Conservation (phyloP, 192 early-diverging fungal species). For the Backusella morwellensis region DNA sequence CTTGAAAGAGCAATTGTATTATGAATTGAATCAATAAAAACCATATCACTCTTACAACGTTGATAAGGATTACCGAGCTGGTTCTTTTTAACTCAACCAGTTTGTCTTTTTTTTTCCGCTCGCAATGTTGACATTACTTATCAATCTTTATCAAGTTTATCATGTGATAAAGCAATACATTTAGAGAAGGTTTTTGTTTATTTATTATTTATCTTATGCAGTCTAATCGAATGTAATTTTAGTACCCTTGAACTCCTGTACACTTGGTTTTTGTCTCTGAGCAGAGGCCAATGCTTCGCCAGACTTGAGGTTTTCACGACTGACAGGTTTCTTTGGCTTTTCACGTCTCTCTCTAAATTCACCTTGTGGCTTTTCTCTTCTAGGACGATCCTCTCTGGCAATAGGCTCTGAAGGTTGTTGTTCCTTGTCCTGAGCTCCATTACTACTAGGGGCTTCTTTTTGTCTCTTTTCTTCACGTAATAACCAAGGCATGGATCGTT, state of each 20-base stretch:
- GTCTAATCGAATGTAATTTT: slow-evolving; percentile 62
- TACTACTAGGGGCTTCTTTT: slow-evolving; percentile 8
- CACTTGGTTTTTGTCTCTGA: slow-evolving; percentile 39
- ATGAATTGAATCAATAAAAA: no score
- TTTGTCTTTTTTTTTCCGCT: no score
- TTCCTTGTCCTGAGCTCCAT: background rate
- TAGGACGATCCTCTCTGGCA: slow-evolving; percentile 17
- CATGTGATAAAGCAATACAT: background rate
- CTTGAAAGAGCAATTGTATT: no score
- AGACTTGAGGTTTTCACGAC: slow-evolving; percentile 40
- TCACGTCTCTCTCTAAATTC: slow-evolving; percentile 18
- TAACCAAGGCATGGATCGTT: slow-evolving; percentile 64
- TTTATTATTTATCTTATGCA: slow-evolving; percentile 10
- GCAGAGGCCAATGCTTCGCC: slow-evolving; percentile 45
- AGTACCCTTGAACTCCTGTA: slow-evolving; percentile 63
- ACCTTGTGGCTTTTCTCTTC: slow-evolving; percentile 21
- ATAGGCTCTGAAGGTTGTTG: slow-evolving; percentile 18
- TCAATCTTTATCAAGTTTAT: no score
- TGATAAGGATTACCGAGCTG: no score
- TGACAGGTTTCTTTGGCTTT: slow-evolving; percentile 6
- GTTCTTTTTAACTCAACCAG: no score
- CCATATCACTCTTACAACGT: no score
- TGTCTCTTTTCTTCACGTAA: slow-evolving; percentile 28
- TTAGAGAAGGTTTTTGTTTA: slow-evolving; percentile 23
- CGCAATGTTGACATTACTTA: no score